Evolutionary conservation across 768 basidiomycete species (phyloP).

Genomic region (Tricholoma bakamatsutake): DNA sequence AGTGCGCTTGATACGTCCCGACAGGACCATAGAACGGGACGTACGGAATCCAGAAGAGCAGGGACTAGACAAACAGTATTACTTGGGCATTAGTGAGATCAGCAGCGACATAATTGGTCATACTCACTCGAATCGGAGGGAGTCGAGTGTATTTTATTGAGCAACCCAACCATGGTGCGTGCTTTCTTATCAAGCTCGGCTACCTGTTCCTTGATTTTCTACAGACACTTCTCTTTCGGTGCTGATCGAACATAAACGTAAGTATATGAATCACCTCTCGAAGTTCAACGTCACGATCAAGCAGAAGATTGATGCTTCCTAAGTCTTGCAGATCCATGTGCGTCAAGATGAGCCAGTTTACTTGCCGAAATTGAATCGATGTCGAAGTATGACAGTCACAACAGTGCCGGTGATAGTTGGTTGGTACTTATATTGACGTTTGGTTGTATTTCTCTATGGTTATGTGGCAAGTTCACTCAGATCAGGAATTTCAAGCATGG

Average conservation of each 20-base stretch:
- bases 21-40: conserved; percentile 51
- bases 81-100: neutral
- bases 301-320: conserved; percentile 49
- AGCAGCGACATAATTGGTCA: neutral
- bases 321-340: conserved; percentile 53
- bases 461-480: too few species aligned
- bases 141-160: conserved; percentile 80
- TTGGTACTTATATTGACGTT: neutral
- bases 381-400: too few species aligned
- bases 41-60: conserved; percentile 49
- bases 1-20: conserved; percentile 43
- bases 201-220: conserved; percentile 82
- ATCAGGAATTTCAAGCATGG: neutral
- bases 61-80: conserved; percentile 46
- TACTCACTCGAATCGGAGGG: conserved; percentile 48
- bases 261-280: conserved; percentile 46
- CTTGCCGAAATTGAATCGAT: too few species aligned
- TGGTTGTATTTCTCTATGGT: too few species aligned
- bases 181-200: conserved; percentile 70
- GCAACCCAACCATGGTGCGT: conserved; percentile 62
- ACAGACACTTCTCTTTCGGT: conserved; percentile 1
- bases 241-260: neutral
- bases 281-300: conserved; percentile 59
- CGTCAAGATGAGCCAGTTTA: neutral
- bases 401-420: neutral